Conservation (phyloP, 495 filamentous ascomycete species). For the Penicillium lagena region DNA sequence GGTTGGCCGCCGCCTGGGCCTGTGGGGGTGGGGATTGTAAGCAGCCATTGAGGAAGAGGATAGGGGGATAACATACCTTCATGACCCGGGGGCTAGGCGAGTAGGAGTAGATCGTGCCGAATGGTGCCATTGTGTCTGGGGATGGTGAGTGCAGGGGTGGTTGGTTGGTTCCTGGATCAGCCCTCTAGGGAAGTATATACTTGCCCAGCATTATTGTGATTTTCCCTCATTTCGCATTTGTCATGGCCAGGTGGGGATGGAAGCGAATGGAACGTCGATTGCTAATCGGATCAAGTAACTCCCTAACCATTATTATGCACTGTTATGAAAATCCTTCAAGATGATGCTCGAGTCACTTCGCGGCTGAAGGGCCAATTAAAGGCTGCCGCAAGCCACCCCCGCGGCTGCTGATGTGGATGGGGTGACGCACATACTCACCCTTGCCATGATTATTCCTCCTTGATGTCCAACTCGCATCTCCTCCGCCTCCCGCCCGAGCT, state of each 20-base stretch:
- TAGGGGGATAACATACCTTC: slow-evolving; percentile 29
- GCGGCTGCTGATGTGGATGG: too few relatives aligned
- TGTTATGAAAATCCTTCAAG: too few relatives aligned
- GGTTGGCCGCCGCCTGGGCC: slow-evolving; percentile 44
- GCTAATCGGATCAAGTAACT: slow-evolving; percentile 11
- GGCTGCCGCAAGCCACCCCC: too few relatives aligned
- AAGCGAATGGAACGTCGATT: slow-evolving; percentile 15
- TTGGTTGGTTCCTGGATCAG: too few relatives aligned
- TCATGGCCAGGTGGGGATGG: slow-evolving; percentile 3
- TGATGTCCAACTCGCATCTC: slow-evolving; percentile 16
- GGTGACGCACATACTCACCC: too few relatives aligned
- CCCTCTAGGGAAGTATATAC: too few relatives aligned
- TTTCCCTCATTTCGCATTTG: neutral
- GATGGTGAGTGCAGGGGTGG: too few relatives aligned
- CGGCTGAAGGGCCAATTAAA: too few relatives aligned
- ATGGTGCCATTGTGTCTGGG: slow-evolving; percentile 39
- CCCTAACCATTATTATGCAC: too few relatives aligned
- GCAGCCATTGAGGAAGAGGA: neutral
- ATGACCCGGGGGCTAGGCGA: slow-evolving; percentile 41
- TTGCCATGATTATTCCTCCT: neutral
- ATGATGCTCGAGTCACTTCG: too few relatives aligned
- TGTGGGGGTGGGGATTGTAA: slow-evolving; percentile 12
- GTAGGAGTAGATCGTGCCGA: slow-evolving; percentile 46
- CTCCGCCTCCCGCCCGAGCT: slow-evolving; percentile 50
- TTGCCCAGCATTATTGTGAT: too few relatives aligned